Conservation (phyloP, 495 filamentous ascomycete genomes). For the Diplogelasinospora grovesii region DNA sequence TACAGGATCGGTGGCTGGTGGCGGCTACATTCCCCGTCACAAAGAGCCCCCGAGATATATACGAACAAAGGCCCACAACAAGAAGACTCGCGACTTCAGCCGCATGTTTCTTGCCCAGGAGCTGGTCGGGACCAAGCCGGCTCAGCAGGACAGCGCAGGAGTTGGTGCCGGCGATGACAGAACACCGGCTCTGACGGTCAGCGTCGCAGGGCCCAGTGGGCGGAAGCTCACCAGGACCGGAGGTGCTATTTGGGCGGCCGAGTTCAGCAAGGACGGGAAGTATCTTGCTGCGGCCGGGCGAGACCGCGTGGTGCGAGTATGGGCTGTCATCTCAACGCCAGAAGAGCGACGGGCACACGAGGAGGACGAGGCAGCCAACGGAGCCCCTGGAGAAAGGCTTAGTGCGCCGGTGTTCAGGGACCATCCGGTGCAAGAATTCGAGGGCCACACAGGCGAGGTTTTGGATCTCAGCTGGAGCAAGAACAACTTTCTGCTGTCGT, state of each 20-base stretch:
- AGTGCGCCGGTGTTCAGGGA: conserved; percentile 88
- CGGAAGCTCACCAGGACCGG: conserved; percentile 28
- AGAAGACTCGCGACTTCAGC: conserved; percentile 77
- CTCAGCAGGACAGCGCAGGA: not conserved
- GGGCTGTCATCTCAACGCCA: conserved; percentile 77
- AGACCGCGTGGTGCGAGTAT: conserved; percentile 80
- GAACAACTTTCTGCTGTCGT: conserved; percentile 95
- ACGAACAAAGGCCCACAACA: conserved; percentile 71
- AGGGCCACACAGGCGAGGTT: conserved; percentile 80
- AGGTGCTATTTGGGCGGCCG: conserved; percentile 80
- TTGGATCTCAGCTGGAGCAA: conserved; percentile 97
- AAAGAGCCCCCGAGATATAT: conserved; percentile 90
- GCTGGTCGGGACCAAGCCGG: conserved; percentile 46
- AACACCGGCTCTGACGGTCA: conserved; percentile 29
- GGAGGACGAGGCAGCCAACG: conserved; percentile 58
- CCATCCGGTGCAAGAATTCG: conserved; percentile 70
- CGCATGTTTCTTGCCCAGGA: conserved; percentile 90
- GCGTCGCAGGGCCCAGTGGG: conserved; percentile 31
- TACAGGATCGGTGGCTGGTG: conserved; percentile 61
- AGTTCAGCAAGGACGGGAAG: conserved; percentile 88
- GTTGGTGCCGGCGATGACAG: conserved; percentile 9
- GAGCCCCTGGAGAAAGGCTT: conserved; percentile 50
- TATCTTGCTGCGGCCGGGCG: conserved; percentile 87
- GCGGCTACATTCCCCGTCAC: conserved; percentile 78
- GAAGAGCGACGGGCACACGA: conserved; percentile 70